Base-by-base conservation (phyloP, 2,329 filamentous ascomycete genomes). In the Exserohilum turcica region DNA sequence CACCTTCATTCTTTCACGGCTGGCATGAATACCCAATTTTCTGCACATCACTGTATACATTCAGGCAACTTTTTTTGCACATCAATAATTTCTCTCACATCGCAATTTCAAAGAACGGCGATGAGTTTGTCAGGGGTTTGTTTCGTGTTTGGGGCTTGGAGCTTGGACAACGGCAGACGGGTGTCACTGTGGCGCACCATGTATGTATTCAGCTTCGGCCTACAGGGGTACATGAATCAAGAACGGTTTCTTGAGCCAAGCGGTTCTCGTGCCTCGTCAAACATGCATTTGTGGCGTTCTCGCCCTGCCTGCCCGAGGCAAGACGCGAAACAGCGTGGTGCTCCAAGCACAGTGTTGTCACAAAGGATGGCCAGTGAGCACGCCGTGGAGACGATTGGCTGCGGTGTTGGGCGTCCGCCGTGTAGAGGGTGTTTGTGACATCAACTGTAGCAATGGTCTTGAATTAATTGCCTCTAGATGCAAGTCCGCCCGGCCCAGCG, bases 71-170 rank as follows among this genome's bases (percentile, higher is more conserved):
- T 55, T 36, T 57, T 59, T 43, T 46, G 36, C 50, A 44, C 48
- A 49, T 44, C 47, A 48, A 32, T 53, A 50, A 32, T 56, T 60
- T 59, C 52, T 59, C 52, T 56, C 52, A 48, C 55, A 40, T 53
- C 49, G 32, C 37, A 48, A 54, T 52, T 36, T 57, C 36, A 38
- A 38, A 43, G 43, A 38, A 52, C 43, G 56, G 48, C 51, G 59
- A 60, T 56, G 51, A 48, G 42, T 43, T 54, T 50, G 58, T 31
- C 32, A 45, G 49, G 57, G 60, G 48, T 54, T 54, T 53, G 68
- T 72, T 72, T 71, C 68, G 70, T 46, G 54, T 50, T 57, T 51
- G 51, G 50, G 57, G 60, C 38, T 48, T 44, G 50, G 51, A 60
- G 59, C 42, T 49, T 46, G 43, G 51, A 44, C 39, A 21, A 49